Percentiles rank a stretch among this genome's conserved stretches.
phyloP scores from a whole-genome alignment of 2,329 filamentous ascomycete species.

The Cordyceps farinosa region DNA sequence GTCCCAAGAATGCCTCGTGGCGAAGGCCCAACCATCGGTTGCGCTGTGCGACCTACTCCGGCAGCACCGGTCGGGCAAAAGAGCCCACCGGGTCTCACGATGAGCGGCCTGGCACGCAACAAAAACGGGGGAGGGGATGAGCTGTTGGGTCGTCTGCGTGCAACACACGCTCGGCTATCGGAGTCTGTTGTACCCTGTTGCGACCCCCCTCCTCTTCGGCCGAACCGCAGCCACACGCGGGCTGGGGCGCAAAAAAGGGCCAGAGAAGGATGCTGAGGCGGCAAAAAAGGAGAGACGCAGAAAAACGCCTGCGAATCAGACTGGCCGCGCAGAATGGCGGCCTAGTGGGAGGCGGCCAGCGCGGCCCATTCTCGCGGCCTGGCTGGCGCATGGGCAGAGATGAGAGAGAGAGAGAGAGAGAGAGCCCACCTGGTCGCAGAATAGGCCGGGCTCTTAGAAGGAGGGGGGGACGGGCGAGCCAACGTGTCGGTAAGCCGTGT shows the following conservation, averaged over 20 bases:
- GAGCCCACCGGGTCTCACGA: too few relatives aligned
- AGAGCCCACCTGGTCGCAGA: conserved; percentile 5
- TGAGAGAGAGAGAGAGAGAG: not conserved
- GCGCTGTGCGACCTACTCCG: too few relatives aligned
- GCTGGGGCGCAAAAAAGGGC: not conserved
- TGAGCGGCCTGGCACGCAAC: too few relatives aligned
- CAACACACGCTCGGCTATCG: too few relatives aligned
- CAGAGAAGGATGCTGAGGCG: not conserved
- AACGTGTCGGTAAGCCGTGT: not conserved
- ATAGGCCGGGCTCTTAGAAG: not conserved
- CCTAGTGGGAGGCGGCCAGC: not conserved
- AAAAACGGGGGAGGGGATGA: too few relatives aligned
- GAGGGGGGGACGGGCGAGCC: not conserved
- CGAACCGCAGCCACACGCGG: too few relatives aligned
- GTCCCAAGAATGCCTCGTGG: too few relatives aligned
- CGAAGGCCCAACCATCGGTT: too few relatives aligned
- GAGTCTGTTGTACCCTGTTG: too few relatives aligned
- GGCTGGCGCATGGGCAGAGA: not conserved
- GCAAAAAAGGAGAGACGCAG: not conserved
- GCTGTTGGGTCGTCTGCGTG: too few relatives aligned
- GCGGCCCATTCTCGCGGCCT: not conserved
- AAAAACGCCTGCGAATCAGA: conserved; percentile 12
- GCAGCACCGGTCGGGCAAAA: too few relatives aligned
- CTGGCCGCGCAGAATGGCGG: conserved; percentile 4
- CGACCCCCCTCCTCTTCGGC: too few relatives aligned